Percentiles rank a stretch among this genome's conserved stretches.
Conservation (phyloP, 345 rosid species). For the Sonneratia caseolaris region DNA sequence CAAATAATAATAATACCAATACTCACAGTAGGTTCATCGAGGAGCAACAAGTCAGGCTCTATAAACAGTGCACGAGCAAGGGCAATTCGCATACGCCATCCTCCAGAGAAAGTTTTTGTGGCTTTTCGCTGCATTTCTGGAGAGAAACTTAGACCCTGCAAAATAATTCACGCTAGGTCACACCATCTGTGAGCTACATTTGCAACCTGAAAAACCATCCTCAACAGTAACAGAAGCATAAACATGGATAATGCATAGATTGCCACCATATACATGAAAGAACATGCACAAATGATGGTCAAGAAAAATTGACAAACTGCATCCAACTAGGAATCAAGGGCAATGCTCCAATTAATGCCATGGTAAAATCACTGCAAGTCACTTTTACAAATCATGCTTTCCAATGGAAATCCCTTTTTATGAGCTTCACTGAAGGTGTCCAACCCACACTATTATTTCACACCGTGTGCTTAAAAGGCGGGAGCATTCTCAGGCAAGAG, state of each 20-base stretch:
- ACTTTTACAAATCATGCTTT: neutral
- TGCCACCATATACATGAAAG: neutral
- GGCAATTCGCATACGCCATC: conserved; percentile 99
- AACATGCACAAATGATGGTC: neutral
- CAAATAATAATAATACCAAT: conserved; percentile 4
- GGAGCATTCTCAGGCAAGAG: neutral
- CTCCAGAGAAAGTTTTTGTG: conserved; percentile 91
- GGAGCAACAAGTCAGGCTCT: conserved; percentile 92
- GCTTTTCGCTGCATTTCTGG: conserved; percentile 81
- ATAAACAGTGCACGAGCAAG: conserved; percentile 91
- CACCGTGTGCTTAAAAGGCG: neutral
- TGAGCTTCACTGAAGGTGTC: neutral
- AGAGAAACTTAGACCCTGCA: conserved; percentile 95
- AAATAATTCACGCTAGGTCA: conserved; percentile 7
- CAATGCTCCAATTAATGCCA: neutral
- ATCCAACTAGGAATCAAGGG: neutral
- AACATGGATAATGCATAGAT: neutral
- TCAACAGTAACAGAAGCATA: neutral
- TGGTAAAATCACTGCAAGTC: neutral
- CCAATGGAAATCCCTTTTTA: neutral
- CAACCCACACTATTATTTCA: neutral
- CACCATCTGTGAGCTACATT: neutral
- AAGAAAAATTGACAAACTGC: neutral
- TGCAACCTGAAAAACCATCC: neutral
- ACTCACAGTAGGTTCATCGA: conserved; percentile 94